Conservation (phyloP, 2,329 filamentous ascomycete species). For the Sporothrix globosa region DNA sequence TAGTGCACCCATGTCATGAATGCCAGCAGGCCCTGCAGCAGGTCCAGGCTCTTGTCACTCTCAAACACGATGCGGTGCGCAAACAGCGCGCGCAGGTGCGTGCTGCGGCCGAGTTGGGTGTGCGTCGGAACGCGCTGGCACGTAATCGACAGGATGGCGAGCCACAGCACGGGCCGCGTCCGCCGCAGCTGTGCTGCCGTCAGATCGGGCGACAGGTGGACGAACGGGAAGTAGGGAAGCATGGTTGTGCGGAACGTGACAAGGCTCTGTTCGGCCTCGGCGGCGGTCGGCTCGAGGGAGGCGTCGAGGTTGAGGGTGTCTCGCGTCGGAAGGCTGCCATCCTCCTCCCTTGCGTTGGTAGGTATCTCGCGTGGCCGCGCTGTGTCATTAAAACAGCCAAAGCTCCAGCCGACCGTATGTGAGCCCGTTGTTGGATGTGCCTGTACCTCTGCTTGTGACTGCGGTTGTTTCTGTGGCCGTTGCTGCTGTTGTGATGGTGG, state of each 20-base stretch:
- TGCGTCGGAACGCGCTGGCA: slow-evolving; percentile 49
- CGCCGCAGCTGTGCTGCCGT: slow-evolving; percentile 46
- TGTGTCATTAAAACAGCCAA: slow-evolving; percentile 9
- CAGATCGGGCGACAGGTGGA: slow-evolving; percentile 45
- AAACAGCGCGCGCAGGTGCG: slow-evolving; percentile 50
- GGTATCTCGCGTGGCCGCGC: not conserved
- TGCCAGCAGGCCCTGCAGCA: slow-evolving; percentile 53
- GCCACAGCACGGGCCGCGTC: slow-evolving; percentile 54
- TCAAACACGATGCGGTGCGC: slow-evolving; percentile 52
- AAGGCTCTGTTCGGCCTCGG: slow-evolving; percentile 48
- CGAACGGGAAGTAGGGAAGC: slow-evolving; percentile 51
- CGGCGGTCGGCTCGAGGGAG: slow-evolving; percentile 39
- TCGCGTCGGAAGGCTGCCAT: not conserved
- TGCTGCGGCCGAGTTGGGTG: slow-evolving; percentile 46
- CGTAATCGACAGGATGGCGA: slow-evolving; percentile 53
- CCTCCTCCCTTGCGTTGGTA: not conserved
- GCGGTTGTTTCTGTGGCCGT: too few relatives aligned
- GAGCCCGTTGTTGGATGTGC: not conserved
- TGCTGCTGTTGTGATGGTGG: slow-evolving; percentile 8
- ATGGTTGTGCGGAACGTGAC: slow-evolving; percentile 47
- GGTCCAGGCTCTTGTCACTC: slow-evolving; percentile 54
- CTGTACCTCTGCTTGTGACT: not conserved
- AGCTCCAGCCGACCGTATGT: not conserved
- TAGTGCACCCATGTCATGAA: slow-evolving; percentile 40
- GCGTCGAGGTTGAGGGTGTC: slow-evolving; percentile 25